Evolutionary conservation across 179 eudicot species (phyloP).

Genomic region (Nepenthes alata): DNA sequence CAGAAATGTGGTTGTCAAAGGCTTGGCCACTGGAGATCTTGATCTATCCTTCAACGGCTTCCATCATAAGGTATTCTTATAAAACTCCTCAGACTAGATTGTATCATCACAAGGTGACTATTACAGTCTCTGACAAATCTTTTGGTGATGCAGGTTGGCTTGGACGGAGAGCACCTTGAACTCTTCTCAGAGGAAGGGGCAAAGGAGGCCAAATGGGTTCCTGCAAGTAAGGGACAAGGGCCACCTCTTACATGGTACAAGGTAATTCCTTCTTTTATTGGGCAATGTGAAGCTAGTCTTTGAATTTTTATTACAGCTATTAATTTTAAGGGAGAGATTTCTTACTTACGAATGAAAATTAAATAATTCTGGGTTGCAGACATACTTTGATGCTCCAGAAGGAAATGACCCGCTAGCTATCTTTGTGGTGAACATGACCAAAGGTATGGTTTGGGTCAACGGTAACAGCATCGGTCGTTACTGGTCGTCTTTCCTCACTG

Average conservation of each 20-base stretch:
- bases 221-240: conserved; percentile 17
- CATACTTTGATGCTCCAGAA: conserved; percentile 73
- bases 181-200: conserved; percentile 54
- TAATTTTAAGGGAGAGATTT: too few relatives aligned
- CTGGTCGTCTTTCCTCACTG: conserved; percentile 55
- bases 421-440: conserved; percentile 50
- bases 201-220: conserved; percentile 42
- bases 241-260: conserved; percentile 71
- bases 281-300: background rate
- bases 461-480: conserved; percentile 73
- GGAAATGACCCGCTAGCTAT: conserved; percentile 64
- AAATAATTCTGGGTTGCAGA: conserved; percentile 20
- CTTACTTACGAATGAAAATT: background rate
- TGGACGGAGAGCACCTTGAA: conserved; percentile 51
- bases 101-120: background rate
- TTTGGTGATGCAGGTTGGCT: conserved; percentile 32
- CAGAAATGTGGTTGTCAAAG: conserved; percentile 44
- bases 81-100: background rate
- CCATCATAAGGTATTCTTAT: conserved; percentile 47
- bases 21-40: conserved; percentile 69
- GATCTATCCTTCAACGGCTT: conserved; percentile 57
- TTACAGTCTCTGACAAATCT: background rate
- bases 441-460: conserved; percentile 82
- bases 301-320: background rate
- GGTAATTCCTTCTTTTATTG: conserved; percentile 27